These are phyloP conservation scores for Taphrina confusa DNA, from an alignment of 1,139 yeast species.

Conservation along the genomic window DNA sequence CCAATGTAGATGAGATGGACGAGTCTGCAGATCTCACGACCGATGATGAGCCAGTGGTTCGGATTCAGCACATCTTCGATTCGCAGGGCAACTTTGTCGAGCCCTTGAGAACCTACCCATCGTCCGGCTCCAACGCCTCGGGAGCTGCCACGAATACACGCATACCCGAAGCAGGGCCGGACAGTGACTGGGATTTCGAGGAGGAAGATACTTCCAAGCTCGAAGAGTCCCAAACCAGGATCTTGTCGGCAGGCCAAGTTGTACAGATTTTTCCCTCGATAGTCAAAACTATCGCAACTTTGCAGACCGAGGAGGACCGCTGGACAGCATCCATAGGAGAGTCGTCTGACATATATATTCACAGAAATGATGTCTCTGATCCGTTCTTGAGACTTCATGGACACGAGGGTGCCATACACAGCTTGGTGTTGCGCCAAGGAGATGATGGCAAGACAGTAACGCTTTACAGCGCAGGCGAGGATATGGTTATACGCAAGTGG, in stretches of 20 bases:
- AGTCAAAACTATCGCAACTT: not conserved
- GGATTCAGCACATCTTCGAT: slow-evolving; percentile 10
- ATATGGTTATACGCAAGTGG: slow-evolving; percentile 15
- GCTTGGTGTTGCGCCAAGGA: not conserved
- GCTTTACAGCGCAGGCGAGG: slow-evolving; percentile 11
- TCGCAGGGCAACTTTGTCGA: slow-evolving; percentile 12
- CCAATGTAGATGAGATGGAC: not conserved
- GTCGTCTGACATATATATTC: not conserved
- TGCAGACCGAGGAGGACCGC: not conserved
- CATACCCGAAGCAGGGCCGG: too few species aligned
- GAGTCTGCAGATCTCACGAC: not conserved
- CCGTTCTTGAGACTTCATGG: not conserved
- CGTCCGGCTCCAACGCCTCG: not conserved
- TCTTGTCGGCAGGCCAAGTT: not conserved
- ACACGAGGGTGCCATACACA: not conserved
- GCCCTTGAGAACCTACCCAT: not conserved
- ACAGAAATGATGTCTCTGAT: not conserved
- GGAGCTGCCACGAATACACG: not conserved
- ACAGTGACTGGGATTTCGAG: not conserved
- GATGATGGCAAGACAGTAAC: not conserved
- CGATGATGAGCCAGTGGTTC: slow-evolving; percentile 5
- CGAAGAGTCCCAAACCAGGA: too few species aligned
- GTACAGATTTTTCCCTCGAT: not conserved
- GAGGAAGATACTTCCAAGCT: not conserved
- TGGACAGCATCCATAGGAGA: not conserved